A percentile compares a stretch with the other conserved stretches of the same genome.
These are phyloP conservation scores for Castanopsis chinensis DNA, from an alignment of 306 rosid species.

Conservation along the genomic window DNA sequence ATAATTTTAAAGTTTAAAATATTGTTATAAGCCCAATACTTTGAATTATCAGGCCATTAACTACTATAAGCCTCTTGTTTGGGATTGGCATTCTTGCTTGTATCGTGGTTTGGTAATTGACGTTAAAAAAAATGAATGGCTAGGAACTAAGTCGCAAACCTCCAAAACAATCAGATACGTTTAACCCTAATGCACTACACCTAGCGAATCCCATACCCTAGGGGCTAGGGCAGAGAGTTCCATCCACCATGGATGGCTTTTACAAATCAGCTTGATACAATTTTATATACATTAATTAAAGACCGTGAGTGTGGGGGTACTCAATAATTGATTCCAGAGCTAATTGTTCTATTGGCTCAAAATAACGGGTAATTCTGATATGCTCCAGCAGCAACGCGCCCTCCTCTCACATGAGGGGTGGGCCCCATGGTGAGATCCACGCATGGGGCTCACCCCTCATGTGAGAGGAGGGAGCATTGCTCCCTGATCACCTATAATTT, in stretches of 20 bases:
- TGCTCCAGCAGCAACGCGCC: too few relatives aligned
- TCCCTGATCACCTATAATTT: too few relatives aligned
- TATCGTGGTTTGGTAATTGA: not conserved
- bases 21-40: too few relatives aligned
- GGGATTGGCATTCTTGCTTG: not conserved
- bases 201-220: conserved; percentile 12
- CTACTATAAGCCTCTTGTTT: not conserved
- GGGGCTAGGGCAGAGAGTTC: conserved; percentile 25
- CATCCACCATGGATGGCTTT: conserved; percentile 9
- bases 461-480: too few relatives aligned
- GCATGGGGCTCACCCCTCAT: too few relatives aligned
- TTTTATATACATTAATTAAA: not conserved
- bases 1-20: too few relatives aligned
- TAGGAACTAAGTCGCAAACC: not conserved
- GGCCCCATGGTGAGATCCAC: too few relatives aligned
- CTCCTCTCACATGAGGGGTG: too few relatives aligned
- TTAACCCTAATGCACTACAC: not conserved
- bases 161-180: not conserved
- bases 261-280: not conserved
- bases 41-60: not conserved
- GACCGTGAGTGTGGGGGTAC: not conserved
- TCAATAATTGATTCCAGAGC: not conserved
- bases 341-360: not conserved
- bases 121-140: not conserved
- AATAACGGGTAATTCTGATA: too few relatives aligned